phyloP scores from a whole-genome alignment of 2,329 filamentous ascomycete species.

The Talaromyces marneffei region DNA sequence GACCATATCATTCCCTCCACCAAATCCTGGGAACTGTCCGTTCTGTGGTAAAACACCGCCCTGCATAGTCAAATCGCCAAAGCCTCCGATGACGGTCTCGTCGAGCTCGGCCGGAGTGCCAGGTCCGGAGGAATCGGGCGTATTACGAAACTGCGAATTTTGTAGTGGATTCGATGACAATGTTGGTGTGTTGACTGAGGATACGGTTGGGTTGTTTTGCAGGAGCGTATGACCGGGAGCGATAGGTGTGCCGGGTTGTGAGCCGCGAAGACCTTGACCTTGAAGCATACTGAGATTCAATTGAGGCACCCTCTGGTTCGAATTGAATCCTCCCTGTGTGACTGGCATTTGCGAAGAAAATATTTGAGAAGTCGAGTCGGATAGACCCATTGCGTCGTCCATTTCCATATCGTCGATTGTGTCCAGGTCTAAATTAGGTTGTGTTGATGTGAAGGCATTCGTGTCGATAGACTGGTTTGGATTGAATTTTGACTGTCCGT shows the following conservation, averaged over 20 bases:
- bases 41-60: conserved; percentile 39
- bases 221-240: conserved; percentile 64
- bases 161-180: conserved; percentile 69
- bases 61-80: conserved; percentile 58
- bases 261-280: conserved; percentile 70
- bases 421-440: conserved; percentile 58
- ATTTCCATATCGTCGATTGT: conserved; percentile 93
- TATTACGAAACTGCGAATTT: conserved; percentile 49
- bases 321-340: conserved; percentile 56
- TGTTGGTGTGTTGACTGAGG: conserved; percentile 92
- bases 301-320: conserved; percentile 56
- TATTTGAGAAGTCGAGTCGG: conserved; percentile 32
- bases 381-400: conserved; percentile 67
- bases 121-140: conserved; percentile 62
- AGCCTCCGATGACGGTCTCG: conserved; percentile 60
- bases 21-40: conserved; percentile 37
- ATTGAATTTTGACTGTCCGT: conserved; percentile 34
- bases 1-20: conserved; percentile 49
- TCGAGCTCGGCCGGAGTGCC: conserved; percentile 70
- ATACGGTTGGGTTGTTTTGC: conserved; percentile 91
- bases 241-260: conserved; percentile 79
- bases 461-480: conserved; percentile 23
- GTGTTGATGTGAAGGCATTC: conserved; percentile 20
- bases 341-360: conserved; percentile 53
- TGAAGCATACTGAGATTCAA: conserved; percentile 75